Conservation (phyloP, 2,329 filamentous ascomycete genomes). For the Thielaviopsis ethacetica region DNA sequence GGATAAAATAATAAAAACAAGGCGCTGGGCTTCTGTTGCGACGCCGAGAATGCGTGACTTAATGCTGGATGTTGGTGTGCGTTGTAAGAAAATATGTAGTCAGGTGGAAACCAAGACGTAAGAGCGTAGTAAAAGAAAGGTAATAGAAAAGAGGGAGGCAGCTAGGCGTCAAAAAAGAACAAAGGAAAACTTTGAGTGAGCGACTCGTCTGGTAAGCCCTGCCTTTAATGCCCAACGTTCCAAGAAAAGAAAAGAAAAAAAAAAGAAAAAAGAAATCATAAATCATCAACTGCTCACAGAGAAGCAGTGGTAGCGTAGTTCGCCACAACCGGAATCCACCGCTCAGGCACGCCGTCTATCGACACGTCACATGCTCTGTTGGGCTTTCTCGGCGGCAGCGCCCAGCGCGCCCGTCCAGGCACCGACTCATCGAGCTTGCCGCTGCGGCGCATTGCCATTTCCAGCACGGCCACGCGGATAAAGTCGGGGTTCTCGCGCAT, state of each 20-base stretch:
- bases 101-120: conserved; percentile 4
- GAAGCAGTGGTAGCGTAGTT: neutral
- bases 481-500: conserved; percentile 56
- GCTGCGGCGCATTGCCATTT: conserved; percentile 52
- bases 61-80: neutral
- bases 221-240: neutral
- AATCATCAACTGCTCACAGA: neutral
- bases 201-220: no score
- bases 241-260: neutral
- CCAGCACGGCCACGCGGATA: conserved; percentile 54
- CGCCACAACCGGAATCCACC: conserved; percentile 29
- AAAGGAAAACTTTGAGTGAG: no score
- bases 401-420: conserved; percentile 51
- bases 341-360: conserved; percentile 39
- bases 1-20: neutral
- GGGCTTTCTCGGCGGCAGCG: conserved; percentile 47
- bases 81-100: neutral
- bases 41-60: neutral
- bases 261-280: neutral
- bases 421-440: conserved; percentile 51
- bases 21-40: conserved; percentile 4
- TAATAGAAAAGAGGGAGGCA: neutral
- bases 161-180: neutral
- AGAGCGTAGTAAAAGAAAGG: neutral
- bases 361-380: conserved; percentile 39